Base-by-base conservation (phyloP, 306 rosid genomes). In the Alnus glutinosa region DNA sequence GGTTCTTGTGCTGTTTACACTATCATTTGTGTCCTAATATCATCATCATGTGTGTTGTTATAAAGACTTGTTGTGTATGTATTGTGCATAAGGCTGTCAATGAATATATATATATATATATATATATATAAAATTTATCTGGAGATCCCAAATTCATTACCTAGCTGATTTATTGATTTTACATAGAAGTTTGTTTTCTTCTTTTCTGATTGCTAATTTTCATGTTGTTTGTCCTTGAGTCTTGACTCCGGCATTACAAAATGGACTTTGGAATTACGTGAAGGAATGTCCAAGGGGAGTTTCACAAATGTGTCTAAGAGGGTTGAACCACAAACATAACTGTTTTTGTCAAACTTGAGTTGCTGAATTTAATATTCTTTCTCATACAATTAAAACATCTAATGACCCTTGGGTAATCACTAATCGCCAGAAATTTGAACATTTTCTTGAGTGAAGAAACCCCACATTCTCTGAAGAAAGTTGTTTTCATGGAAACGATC, bases 51-150 rank as follows among this genome's bases (percentile, higher is more conserved):
- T 28, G 55, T 76, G 79, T 72, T 57, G 39, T 76, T 75, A 48
- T 59, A 63, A 36, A 16, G 75, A 62, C 79, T 61, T 67, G 49
- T 71, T 78, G 74, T 74, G 70, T 81, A 61, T 72, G 49, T 68
- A 12, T 54, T 76, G 84, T 88, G 72, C 76, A 82, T 80, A 79
- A 83, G 74, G 81, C 79, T 42, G 18, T 75, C 81, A 68, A 8
- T 63, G n/a, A 64, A 62, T 75, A 63, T 50, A 52, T 81, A 58
- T 74, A 12, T 37, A 39, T 39, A 39, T 39, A 42, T 42, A 62
- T 75, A 63, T 50, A 52, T 39, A 39, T 39, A 42, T 42, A 42
- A 0, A 42, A 37, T 46, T 61, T n/a, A 48, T 51, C 55, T 77
- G 3, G 18, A 57, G 12, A 52, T 74, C 66, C 69, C 75, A 49